Base-by-base conservation (phyloP, 306 rosid species). In the Fragaria vesca region DNA sequence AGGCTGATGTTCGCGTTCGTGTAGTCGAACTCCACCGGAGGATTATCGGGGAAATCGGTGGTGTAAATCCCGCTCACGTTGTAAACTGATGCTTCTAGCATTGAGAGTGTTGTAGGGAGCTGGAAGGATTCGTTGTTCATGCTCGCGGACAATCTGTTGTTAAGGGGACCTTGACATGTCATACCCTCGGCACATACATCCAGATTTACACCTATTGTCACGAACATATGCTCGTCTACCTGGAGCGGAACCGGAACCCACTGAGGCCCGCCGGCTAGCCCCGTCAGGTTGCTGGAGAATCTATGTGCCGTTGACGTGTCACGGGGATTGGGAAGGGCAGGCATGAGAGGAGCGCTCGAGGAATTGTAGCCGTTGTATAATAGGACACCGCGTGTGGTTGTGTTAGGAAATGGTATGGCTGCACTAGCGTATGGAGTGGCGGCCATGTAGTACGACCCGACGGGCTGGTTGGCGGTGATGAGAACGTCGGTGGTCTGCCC, bases 51-150 rank as follows among this genome's bases (percentile, higher is more conserved):
- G 18, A 93, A 90, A 74, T 90, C 87, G 0, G 50, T 40, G 0
- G 89, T 85, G 85, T 90, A 90, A 2, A 89, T 80, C 2, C 89
- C 89, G 11, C 40, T 60, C 57, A 28, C 50, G 1, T 83, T 51
- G 2, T 16, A 0, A 50, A 34, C 81, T 12, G 68, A 82, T 2
- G 93, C 96, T 75, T 90, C 76, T 12, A 93, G 47, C 89, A 93
- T 85, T 0, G 93, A 87, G 0, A 30, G 26, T 0, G 76, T 83
- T 34, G 3, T 71, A 1, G 97, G 97, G 32, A 82, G 26, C 66
- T 50, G 78, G 34, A 89, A 93, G 0, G 97, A 93, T 50, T 88
- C 89, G 24, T 93, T 91, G 77, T 89, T 93, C 94, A 93, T 91
- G 86, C 85, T 85, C 0, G 96, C 89, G 0, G 94, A 86, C 2